These are phyloP conservation scores for Schizothecium vesticola DNA, from an alignment of 495 filamentous ascomycete species.

Conservation along the genomic window DNA sequence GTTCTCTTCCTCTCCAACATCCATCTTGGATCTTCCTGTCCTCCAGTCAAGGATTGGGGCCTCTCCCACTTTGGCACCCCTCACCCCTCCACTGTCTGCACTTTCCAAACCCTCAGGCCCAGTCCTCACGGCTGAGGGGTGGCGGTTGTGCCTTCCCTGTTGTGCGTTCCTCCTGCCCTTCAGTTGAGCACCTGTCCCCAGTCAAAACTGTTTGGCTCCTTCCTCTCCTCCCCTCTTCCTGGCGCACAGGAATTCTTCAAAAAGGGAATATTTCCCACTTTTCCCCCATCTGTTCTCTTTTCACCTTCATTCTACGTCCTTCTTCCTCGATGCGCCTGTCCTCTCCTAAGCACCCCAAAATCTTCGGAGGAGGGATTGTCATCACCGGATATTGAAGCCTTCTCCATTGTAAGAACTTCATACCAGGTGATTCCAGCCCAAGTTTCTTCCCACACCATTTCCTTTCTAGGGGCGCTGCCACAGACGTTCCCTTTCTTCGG, in stretches of 20 bases:
- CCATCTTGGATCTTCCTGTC: background rate
- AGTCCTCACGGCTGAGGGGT: background rate
- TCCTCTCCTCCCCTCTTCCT: background rate
- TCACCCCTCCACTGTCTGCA: background rate
- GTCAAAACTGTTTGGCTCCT: background rate
- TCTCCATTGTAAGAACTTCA: background rate
- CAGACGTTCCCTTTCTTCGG: background rate
- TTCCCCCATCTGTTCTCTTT: background rate
- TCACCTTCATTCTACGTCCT: background rate
- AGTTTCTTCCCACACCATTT: background rate
- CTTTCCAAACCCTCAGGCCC: background rate
- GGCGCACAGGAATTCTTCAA: background rate
- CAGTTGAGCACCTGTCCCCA: conserved; percentile 8
- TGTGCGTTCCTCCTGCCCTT: background rate
- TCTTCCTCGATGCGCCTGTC: background rate
- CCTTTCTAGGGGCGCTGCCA: background rate
- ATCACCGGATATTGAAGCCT: background rate
- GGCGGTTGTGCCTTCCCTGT: background rate
- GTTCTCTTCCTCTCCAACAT: background rate
- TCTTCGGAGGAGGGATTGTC: background rate
- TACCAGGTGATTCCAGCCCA: background rate
- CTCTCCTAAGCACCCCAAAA: background rate
- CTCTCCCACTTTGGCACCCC: background rate
- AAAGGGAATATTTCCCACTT: background rate
- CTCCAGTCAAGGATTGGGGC: background rate